Percentiles rank a stretch among this genome's conserved stretches.
Conservation (phyloP, 495 filamentous ascomycete species). For the Trichoderma virens region DNA sequence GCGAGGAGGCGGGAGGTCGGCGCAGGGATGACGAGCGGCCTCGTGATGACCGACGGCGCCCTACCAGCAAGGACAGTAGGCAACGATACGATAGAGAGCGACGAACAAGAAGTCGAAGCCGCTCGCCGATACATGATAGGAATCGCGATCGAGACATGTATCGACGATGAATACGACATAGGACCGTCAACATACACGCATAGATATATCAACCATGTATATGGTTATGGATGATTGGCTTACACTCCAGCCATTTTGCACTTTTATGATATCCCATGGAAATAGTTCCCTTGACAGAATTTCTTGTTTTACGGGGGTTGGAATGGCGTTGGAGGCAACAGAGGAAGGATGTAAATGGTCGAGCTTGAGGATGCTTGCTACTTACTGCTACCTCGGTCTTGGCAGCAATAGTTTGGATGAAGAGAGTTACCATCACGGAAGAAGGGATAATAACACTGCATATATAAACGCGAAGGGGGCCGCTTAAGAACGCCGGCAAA, state of each 20-base stretch:
- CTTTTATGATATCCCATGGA: conserved; percentile 7
- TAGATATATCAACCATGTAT: neutral
- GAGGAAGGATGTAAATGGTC: neutral
- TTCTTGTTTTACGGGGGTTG: neutral
- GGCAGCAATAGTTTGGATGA: neutral
- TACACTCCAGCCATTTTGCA: neutral
- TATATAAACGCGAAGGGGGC: no score
- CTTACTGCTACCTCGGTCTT: neutral
- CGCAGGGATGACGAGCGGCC: conserved; percentile 27
- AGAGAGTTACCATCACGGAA: neutral
- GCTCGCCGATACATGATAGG: conserved; percentile 36
- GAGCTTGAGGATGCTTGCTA: neutral
- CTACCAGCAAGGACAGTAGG: conserved; percentile 11
- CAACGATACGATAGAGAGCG: conserved; percentile 36
- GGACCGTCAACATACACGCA: neutral
- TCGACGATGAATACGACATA: conserved; percentile 26
- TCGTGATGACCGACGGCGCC: conserved; percentile 40
- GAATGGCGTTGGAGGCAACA: neutral
- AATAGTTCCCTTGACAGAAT: neutral
- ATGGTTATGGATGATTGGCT: neutral
- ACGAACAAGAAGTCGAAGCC: conserved; percentile 41
- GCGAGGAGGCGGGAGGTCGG: conserved; percentile 13
- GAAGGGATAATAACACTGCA: neutral
- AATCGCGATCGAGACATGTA: conserved; percentile 33
- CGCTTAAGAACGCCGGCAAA: neutral